These are phyloP conservation scores for Cymbopogon citratus DNA, from an alignment of 176 grass and related monocot species.

Conservation along the genomic window DNA sequence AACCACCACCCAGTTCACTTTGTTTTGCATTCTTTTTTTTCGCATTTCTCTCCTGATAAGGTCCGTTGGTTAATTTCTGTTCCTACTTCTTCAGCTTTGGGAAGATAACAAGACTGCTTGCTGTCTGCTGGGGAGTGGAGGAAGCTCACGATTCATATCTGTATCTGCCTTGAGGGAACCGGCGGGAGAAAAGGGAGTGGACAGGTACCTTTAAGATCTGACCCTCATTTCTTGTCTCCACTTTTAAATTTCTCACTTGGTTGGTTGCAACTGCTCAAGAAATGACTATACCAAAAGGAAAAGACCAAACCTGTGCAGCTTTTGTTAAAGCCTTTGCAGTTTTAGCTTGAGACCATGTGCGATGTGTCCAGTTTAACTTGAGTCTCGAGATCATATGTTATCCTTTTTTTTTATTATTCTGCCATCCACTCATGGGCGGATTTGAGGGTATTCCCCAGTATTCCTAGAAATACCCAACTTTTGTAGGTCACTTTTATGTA, in stretches of 20 bases:
- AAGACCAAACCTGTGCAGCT: constrained; percentile 6
- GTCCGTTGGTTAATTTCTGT: background rate
- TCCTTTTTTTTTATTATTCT: background rate
- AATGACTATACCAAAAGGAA: background rate
- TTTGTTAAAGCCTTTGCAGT: background rate
- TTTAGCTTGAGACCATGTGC: constrained; percentile 9
- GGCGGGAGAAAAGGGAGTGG: constrained; percentile 8
- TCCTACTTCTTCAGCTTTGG: constrained; percentile 20
- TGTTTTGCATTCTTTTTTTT: background rate
- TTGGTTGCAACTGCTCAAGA: background rate
- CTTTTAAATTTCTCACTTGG: too few species aligned
- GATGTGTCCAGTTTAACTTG: background rate
- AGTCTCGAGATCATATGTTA: background rate
- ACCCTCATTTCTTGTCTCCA: background rate
- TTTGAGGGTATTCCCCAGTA: too few species aligned
- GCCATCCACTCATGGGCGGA: too few species aligned
- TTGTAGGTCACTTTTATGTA: too few species aligned
- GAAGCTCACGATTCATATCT: background rate
- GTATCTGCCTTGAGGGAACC: constrained; percentile 5
- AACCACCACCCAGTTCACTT: background rate
- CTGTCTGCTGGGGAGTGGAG: background rate
- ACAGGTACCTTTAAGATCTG: constrained; percentile 37
- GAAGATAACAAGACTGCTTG: background rate
- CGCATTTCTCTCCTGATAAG: background rate
- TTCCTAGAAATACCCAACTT: too few species aligned